Evolutionary conservation across 2,329 filamentous ascomycete genomes (phyloP), one percentile per base, ranked within the genome.

Genomic region (Colletotrichum plurivorum): DNA sequence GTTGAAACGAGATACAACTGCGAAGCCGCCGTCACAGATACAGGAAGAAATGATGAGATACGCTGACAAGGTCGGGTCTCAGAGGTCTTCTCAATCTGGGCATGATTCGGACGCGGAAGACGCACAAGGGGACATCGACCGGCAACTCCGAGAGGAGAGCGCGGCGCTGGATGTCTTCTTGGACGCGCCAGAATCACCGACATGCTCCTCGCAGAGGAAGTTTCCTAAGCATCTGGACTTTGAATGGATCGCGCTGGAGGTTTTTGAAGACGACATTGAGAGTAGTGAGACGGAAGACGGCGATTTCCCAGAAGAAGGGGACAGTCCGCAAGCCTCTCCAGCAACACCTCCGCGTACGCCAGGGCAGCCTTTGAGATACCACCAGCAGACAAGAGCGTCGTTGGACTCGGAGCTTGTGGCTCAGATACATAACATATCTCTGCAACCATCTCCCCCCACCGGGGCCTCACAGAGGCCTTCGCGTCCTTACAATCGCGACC

Each of bases 211-310:
- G 36, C 46, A 46, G 4, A 58, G 8, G 87, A 83, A 84, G 12
- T 82, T 97, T 3, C 94, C 94, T 0, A 84, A 86, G 1, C 92
- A 94, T 69, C 84, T 97, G 0, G 95, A 97, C 73, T 90, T 92
- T 0, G 95, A 97, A 79, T 98, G 95, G 95, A 88, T 97, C 72
- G 95, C 95, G 0, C 89, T 98, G 16, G 94, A 97, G 77, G 93
- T 97, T 1, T 96, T 92, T 76, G 87, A 89, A 16, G 90, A 89
- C 3, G 81, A 84, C 2, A 75, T 56, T 3, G 72, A 75, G 2
- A 74, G 75, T n/a, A 69, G 67, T 25, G 77, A 76, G 13, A 73
- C 75, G 0, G 83, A 85, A 1, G 88, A 87, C 4, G 76, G 85
- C 36, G 71, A 75, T 9, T 60, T 74, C 36, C 70, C 80, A 36